Base-by-base conservation (phyloP, 169 alveolate species). In the Babesia gibsoni region DNA sequence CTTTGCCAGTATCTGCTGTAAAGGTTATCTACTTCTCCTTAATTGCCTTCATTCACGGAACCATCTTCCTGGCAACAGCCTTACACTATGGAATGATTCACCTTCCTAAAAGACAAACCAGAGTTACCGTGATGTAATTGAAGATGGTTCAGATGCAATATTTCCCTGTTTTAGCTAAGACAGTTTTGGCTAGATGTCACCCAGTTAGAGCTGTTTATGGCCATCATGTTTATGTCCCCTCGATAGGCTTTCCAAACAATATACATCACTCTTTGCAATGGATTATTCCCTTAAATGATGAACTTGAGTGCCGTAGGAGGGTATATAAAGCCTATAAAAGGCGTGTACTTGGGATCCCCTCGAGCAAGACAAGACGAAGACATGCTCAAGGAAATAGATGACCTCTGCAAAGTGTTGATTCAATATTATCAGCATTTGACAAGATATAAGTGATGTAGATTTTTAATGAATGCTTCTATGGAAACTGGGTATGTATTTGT, bases 361-460 rank as follows among this genome's bases (percentile, higher is more conserved):
- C 94, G 20, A 89, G 92, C n/a, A 89, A 89, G 49, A 48, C 90
- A 6, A 72, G 94, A 20, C 63, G 94, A 37, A 74, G 91, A 48
- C 88, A 86, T 45, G 91, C 94, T 20, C 90, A 72, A 58, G 50
- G 42, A 54, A 82, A 74, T 67, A 67, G 94, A 29, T 89, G 41
- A 84, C 5, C 59, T 10, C n/a, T n/a, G n/a, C n/a, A n/a, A n/a
- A n/a, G n/a, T n/a, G n/a, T n/a, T n/a, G n/a, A n/a, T n/a, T n/a
- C n/a, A n/a, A n/a, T n/a, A n/a, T n/a, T n/a, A n/a, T n/a, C n/a
- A n/a, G n/a, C n/a, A n/a, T n/a, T n/a, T n/a, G n/a, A n/a, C n/a
- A n/a, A n/a, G n/a, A n/a, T n/a, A n/a, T n/a, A n/a, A n/a, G n/a
- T n/a, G n/a, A n/a, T n/a, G n/a, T n/a, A n/a, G n/a, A n/a, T n/a